Evolutionary conservation across 1,284 basidiomycete species (phyloP), one percentile per base, ranked within the genome.

Genomic region (Melampsora occidentalis): DNA sequence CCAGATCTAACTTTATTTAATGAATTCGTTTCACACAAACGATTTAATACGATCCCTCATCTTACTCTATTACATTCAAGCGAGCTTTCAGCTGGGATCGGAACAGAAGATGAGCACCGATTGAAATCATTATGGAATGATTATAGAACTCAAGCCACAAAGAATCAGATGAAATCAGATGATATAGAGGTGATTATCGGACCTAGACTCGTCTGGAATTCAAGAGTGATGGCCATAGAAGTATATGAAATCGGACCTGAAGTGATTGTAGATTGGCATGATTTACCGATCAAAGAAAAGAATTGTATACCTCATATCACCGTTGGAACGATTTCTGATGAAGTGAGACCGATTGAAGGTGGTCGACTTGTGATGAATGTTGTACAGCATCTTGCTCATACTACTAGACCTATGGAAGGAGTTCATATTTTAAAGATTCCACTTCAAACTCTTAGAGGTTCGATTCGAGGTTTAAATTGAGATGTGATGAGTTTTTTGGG

Each of bases 241-340:
- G 84, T 85, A 49, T 88, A 77, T 10, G 51, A 64, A 2, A 65
- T 80, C 62, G 42, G 16, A 5, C 51, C 25, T 10, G 22, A 42
- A 39, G 49, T 66, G 70, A 35, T 46, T 46, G 42, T 46, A 14
- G 2, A 12, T 46, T 46, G 42, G 42, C 10, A 46, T 14, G 42
- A 46, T 12, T 1, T 46, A 2, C 80, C 78, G 62, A 80, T 94
- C 25, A 85, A 87, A 0, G 81, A 84, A 18, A 86, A 87, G 18
- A 86, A 87, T 20, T 80, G 89, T 14, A 84, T 86, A 78, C 82
- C 95, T 79, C 97, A 99, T 82, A 87, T 99, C 77, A 99, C 97
- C 0, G 89, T 98, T 4, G 97, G 93, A 2, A 96, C 93, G 5
- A 80, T 82, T 71, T 81, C 86, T 57, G 81, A 83, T 20, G 83